Evolutionary conservation across 768 basidiomycete species (phyloP).

Genomic region (Glaciozyma antarctica): DNA sequence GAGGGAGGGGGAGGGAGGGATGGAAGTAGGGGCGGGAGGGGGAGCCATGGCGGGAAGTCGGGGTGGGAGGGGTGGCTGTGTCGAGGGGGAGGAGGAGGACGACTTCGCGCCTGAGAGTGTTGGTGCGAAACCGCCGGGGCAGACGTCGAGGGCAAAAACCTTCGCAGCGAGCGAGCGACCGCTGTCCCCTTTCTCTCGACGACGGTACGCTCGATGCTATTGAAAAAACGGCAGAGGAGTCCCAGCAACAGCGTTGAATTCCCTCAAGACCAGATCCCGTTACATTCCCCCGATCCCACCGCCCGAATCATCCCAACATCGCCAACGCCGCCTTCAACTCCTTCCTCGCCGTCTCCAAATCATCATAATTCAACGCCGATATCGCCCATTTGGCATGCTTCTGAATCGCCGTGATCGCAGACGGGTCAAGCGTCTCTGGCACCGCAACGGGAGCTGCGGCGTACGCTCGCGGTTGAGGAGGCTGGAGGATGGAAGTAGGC

Average conservation of each 20-base stretch:
- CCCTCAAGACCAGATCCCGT: too few species aligned
- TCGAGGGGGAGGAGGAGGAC: too few species aligned
- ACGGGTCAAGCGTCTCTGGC: constrained; percentile 38
- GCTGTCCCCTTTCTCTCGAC: too few species aligned
- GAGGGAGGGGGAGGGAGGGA: background rate
- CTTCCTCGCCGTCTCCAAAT: constrained; percentile 70
- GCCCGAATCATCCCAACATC: constrained; percentile 35
- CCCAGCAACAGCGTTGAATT: too few species aligned
- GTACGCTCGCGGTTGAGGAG: background rate
- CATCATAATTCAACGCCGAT: constrained; percentile 91
- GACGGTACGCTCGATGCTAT: too few species aligned
- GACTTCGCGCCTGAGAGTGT: too few species aligned
- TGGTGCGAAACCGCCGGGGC: too few species aligned
- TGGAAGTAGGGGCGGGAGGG: background rate
- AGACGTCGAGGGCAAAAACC: too few species aligned
- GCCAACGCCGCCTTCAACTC: constrained; percentile 68
- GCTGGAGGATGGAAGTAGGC: background rate
- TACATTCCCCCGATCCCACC: too few species aligned
- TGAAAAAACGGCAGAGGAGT: too few species aligned
- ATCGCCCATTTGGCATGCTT: constrained; percentile 89
- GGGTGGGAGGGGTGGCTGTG: background rate
- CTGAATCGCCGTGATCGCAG: constrained; percentile 63
- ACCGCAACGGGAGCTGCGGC: background rate
- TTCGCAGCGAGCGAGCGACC: too few species aligned
- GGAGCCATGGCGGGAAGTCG: background rate